Conservation (phyloP, 805 yeast species). For the Yarrowia porcina region DNA sequence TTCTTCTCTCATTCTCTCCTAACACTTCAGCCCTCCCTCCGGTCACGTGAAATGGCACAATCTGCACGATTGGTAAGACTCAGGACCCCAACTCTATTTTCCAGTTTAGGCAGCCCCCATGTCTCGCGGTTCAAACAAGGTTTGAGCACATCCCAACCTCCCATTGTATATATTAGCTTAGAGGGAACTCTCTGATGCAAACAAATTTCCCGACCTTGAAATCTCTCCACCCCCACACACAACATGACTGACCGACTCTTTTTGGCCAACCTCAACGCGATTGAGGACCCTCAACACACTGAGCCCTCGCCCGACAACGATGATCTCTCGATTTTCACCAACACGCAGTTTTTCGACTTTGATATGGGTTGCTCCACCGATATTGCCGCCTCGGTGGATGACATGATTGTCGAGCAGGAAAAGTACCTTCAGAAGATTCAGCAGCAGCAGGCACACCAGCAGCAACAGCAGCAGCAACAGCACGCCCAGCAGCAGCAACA, state of each 20-base stretch:
- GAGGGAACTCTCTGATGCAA: neutral
- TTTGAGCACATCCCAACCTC: neutral
- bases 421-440: conserved; percentile 38
- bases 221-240: neutral
- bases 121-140: neutral
- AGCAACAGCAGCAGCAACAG: conserved; percentile 26
- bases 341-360: conserved; percentile 45
- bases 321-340: conserved; percentile 43
- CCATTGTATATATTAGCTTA: neutral
- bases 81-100: conserved; percentile 10
- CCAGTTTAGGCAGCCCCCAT: conserved; percentile 21
- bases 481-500: neutral
- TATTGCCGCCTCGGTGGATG: conserved; percentile 42
- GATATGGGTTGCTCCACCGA: conserved; percentile 45
- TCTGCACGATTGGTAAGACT: conserved; percentile 26
- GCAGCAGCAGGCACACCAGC: conserved; percentile 27
- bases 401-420: conserved; percentile 42
- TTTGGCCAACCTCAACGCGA: conserved; percentile 27
- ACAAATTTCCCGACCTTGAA: neutral
- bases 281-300: conserved; percentile 26
- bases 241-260: conserved; percentile 23
- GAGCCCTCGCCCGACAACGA: conserved; percentile 33
- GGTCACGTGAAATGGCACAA: conserved; percentile 23
- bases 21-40: too few relatives aligned
- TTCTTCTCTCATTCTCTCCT: neutral